Evolutionary conservation across 2,329 filamentous ascomycete genomes (phyloP).

Genomic region (Colletotrichum sp.): DNA sequence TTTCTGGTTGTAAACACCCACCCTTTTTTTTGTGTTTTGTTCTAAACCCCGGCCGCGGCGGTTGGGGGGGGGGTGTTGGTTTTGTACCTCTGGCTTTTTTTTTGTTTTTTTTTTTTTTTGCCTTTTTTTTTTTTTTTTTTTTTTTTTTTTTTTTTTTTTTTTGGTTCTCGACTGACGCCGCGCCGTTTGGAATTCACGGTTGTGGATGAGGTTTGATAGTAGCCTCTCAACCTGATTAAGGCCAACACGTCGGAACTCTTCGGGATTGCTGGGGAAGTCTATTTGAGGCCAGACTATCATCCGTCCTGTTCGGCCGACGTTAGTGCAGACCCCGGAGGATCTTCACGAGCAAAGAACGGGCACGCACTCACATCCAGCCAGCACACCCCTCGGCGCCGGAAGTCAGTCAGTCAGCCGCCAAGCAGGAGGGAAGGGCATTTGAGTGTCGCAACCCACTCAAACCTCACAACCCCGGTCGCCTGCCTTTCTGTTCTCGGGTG

Average conservation of each 20-base stretch:
- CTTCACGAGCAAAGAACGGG: conserved; percentile 9
- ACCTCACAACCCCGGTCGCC: background rate
- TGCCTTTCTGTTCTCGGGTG: background rate
- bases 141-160: conserved; percentile 3
- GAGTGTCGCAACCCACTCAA: background rate
- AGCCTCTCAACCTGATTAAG: background rate
- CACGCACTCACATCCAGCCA: background rate
- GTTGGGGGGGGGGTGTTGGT: too few species aligned
- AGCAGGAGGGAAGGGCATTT: background rate
- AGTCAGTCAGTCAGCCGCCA: conserved; percentile 10
- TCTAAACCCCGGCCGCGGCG: too few species aligned
- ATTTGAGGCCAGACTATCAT: background rate
- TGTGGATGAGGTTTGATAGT: background rate
- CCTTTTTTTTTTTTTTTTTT: too few species aligned
- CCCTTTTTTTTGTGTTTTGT: too few species aligned
- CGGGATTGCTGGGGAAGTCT: background rate
- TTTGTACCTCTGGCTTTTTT: too few species aligned
- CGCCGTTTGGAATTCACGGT: background rate
- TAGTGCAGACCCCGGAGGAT: background rate
- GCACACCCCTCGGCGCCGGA: background rate
- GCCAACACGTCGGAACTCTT: background rate
- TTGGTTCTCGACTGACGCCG: background rate
- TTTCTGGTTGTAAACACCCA: too few species aligned
- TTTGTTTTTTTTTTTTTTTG: too few species aligned
- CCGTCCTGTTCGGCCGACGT: background rate